Percentiles rank a stretch among this genome's conserved stretches.
These are phyloP conservation scores for Ochetophila trinervis DNA, from an alignment of 306 rosid species.

Conservation along the genomic window DNA sequence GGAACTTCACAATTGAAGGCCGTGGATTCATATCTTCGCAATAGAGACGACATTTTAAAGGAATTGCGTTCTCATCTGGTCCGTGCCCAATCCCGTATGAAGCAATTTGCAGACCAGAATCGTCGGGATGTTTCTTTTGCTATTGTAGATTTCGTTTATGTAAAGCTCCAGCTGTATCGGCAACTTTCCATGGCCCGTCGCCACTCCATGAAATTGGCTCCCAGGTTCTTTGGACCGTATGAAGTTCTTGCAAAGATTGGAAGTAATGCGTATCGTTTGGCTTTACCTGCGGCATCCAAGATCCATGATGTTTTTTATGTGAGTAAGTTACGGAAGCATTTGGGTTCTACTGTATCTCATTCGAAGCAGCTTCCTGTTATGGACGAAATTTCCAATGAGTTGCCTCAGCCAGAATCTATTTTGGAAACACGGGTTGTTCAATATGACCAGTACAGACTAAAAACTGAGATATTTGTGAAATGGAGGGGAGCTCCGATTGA, in stretches of 20 bases:
- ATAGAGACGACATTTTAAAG: neutral
- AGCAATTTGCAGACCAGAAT: too few species aligned
- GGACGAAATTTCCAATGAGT: neutral
- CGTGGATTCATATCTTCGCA: neutral
- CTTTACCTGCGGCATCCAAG: neutral
- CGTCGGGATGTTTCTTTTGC: neutral
- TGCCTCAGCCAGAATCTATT: neutral
- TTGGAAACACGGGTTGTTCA: neutral
- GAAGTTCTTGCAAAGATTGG: neutral
- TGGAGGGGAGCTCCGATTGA: neutral
- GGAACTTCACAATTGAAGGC: neutral
- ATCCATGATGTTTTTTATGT: neutral
- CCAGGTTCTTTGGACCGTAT: neutral
- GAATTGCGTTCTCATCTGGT: neutral
- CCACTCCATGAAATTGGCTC: neutral
- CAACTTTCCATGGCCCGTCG: neutral
- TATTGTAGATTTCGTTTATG: neutral
- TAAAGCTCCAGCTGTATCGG: neutral
- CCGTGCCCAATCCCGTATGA: too few species aligned
- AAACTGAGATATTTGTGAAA: neutral
- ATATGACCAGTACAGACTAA: neutral
- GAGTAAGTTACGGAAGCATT: neutral
- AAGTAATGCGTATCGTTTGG: neutral
- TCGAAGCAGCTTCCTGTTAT: neutral
- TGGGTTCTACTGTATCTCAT: neutral